phyloP scores from a whole-genome alignment of 2,329 filamentous ascomycete genomes.

The Sporothrix variecibatus region DNA sequence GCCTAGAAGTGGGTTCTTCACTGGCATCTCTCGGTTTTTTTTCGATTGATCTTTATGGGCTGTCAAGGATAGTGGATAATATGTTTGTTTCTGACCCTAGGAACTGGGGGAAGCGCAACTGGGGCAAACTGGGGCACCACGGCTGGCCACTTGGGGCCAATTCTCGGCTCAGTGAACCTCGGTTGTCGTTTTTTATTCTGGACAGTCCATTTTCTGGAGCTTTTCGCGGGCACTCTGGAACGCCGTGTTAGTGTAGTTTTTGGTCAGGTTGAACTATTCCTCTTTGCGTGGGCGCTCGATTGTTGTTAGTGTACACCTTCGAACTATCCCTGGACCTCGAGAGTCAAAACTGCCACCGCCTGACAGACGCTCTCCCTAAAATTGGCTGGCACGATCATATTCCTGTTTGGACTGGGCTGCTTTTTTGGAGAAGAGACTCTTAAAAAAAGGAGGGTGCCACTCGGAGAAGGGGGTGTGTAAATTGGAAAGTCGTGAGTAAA shows the following conservation, averaged over 20 bases:
- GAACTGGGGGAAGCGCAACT: background rate
- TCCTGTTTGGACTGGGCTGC: conserved; percentile 11
- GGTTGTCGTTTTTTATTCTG: conserved; percentile 14
- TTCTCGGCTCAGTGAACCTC: conserved; percentile 27
- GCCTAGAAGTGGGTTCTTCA: background rate
- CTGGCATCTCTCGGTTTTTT: conserved; percentile 9
- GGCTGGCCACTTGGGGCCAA: background rate
- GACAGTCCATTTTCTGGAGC: background rate
- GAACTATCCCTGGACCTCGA: no score
- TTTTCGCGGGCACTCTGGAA: background rate
- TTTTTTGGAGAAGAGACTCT: background rate
- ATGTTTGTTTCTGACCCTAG: background rate
- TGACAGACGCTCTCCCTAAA: background rate
- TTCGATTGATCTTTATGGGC: no score
- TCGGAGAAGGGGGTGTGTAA: background rate
- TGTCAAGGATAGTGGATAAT: no score
- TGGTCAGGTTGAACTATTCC: background rate
- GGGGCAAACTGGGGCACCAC: background rate
- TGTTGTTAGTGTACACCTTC: background rate
- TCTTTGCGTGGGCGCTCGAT: background rate
- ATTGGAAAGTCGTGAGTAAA: background rate
- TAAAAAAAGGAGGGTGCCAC: background rate
- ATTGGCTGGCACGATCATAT: conserved; percentile 6
- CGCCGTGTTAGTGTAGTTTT: background rate
- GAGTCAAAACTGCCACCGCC: background rate